Base-by-base conservation (phyloP, 1,284 basidiomycete species). In the Puccinia novopanici region DNA sequence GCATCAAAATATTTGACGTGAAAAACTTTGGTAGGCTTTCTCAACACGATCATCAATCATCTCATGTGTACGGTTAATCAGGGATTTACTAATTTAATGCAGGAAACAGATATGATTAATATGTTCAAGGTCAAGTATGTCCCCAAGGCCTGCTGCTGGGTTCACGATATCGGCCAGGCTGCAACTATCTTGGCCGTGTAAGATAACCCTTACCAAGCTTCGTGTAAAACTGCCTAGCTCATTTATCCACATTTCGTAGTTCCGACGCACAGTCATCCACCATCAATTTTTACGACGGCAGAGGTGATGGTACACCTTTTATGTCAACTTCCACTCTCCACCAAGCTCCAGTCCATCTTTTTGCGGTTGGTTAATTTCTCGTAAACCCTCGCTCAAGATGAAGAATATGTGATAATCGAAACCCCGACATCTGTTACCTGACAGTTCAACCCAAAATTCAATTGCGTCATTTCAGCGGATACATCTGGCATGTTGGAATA, bases 401-500 rank as follows among this genome's bases (percentile, higher is more conserved):
- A 34, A 30, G 73, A 54, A 37, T 42, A 9, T 55, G 30, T 19
- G n/a, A 61, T n/a, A 75, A 24, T 27, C 40, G 34, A 61, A 40
- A 24, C 40, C 10, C n/a, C 37, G 5, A 27, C 48, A 37, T 52
- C 17, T 50, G n/a, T 67, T 73, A 27, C 24, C 65, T 67, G n/a
- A 76, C 82, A 97, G 93, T 99, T 95, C 87, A 95, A 93, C 82
- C 90, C 95, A 82, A 89, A 89, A 83, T 95, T 92, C 85, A 92
- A 98, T 84, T 92, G 92, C 12, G 94, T 98, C 24, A 89, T 99
- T 12, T 98, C 96, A 4, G 94, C 94, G 3, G 97, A 99, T 84
- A 92, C 95, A 85, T 91, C 90, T 17, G 97, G 97, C 0, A 97
- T 99, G 85, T 87, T 99, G 74, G 97, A 99, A 86, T 98, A 97